Evolutionary conservation across 2,329 filamentous ascomycete species (phyloP).

Genomic region (Colletotrichum noveboracense): DNA sequence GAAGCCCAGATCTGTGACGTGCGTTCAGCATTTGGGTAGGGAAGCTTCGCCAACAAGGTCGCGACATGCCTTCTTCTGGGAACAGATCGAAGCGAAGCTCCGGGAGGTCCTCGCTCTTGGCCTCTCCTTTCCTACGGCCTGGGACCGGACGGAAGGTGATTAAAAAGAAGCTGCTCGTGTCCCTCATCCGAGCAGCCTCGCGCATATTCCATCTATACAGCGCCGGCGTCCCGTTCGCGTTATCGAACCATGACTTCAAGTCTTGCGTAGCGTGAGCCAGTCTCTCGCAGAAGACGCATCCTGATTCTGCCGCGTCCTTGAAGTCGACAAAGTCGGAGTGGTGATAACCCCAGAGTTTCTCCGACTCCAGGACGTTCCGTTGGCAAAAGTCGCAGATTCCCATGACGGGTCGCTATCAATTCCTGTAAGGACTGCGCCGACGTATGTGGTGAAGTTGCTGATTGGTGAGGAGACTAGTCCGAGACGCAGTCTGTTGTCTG

Average conservation of each 20-base stretch:
- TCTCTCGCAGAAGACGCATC: not conserved
- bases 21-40: rapidly evolving
- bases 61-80: not conserved
- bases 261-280: not conserved
- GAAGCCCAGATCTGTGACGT: not conserved
- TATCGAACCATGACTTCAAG: not conserved
- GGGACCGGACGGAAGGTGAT: not conserved
- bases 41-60: not conserved
- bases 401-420: not conserved
- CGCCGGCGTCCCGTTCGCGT: not conserved
- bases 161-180: not conserved
- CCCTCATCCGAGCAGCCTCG: not conserved
- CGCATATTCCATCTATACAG: conserved; percentile 5
- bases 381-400: not conserved
- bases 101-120: not conserved
- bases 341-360: not conserved
- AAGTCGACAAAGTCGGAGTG: not conserved
- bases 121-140: rapidly evolving
- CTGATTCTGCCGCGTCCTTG: not conserved
- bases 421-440: not conserved
- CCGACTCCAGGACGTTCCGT: not conserved
- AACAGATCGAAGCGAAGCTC: not conserved
- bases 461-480: not conserved
- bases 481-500: not conserved
- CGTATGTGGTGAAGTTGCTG: not conserved